Conservation (phyloP, 2,329 filamentous ascomycete species). For the Calonectria naviculata region DNA sequence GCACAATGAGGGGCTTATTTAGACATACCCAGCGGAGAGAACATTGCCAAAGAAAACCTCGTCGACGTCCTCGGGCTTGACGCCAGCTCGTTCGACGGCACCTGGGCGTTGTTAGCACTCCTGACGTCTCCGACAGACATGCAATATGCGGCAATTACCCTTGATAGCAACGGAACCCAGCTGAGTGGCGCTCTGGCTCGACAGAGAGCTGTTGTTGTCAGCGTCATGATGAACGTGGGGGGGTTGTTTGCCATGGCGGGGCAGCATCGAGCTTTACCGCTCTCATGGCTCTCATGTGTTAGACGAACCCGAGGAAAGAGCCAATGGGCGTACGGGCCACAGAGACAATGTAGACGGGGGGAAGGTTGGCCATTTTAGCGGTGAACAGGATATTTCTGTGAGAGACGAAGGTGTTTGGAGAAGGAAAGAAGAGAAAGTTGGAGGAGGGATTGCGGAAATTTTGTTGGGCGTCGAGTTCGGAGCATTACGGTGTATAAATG, state of each 20-base stretch:
- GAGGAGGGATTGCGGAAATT: constrained; percentile 22
- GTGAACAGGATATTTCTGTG: constrained; percentile 13
- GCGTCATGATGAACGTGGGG: constrained; percentile 14
- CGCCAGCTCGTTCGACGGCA: constrained; percentile 86
- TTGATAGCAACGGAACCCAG: constrained; percentile 94
- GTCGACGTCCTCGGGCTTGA: constrained; percentile 91
- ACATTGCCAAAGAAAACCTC: constrained; percentile 99
- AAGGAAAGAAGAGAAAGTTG: constrained; percentile 18
- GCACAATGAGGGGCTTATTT: constrained; percentile 12
- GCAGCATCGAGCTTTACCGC: constrained; percentile 13
- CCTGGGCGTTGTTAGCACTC: constrained; percentile 50
- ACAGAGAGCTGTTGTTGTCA: constrained; percentile 76
- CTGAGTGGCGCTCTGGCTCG: constrained; percentile 86
- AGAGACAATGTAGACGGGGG: constrained; percentile 96
- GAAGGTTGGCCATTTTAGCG: constrained; percentile 78
- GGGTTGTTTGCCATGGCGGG: constrained; percentile 6
- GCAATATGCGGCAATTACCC: constrained; percentile 63
- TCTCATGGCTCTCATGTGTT: constrained; percentile 7
- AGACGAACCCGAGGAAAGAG: constrained; percentile 86
- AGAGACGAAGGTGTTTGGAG: constrained; percentile 3
- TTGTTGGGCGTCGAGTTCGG: constrained; percentile 17
- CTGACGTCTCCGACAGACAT: neutral
- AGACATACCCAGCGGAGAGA: constrained; percentile 86
- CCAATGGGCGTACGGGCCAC: constrained; percentile 91
- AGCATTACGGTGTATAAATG: constrained; percentile 13